Conservation (phyloP, 805 yeast species). For the Pichia insulana region DNA sequence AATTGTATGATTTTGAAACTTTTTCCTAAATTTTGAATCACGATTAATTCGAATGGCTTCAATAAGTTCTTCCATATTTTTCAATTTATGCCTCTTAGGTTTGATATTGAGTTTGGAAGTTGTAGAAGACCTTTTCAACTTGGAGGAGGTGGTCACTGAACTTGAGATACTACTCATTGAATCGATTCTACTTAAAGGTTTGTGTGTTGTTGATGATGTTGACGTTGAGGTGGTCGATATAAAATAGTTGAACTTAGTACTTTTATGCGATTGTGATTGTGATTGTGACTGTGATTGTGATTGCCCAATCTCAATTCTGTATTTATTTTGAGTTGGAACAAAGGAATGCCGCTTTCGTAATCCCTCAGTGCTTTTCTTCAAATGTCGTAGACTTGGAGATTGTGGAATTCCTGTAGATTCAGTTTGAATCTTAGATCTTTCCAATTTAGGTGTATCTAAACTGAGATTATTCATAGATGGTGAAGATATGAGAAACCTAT, state of each 20-base stretch:
- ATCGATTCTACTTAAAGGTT: not conserved
- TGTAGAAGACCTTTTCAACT: not conserved
- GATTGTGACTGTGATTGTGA: not conserved
- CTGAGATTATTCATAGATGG: not conserved
- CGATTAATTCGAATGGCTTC: not conserved
- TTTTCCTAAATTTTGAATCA: not conserved
- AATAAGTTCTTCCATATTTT: not conserved
- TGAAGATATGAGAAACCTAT: not conserved
- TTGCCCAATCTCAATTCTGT: not conserved
- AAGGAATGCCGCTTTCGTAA: too few species aligned
- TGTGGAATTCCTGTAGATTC: slow-evolving; percentile 1
- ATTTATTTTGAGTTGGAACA: not conserved
- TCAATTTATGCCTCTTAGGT: not conserved
- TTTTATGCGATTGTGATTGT: not conserved
- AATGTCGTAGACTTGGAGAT: slow-evolving; percentile 2
- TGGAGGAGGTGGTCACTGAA: not conserved
- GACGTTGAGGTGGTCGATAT: not conserved
- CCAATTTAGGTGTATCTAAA: not conserved
- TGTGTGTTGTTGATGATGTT: not conserved
- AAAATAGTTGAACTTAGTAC: not conserved
- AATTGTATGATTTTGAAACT: not conserved
- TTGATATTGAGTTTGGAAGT: not conserved
- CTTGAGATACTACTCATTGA: not conserved
- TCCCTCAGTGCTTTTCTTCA: too few species aligned
- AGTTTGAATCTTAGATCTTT: not conserved